phyloP scores from a whole-genome alignment of 371 early-diverging fungal genomes.

The Chytridium lagenaria region DNA sequence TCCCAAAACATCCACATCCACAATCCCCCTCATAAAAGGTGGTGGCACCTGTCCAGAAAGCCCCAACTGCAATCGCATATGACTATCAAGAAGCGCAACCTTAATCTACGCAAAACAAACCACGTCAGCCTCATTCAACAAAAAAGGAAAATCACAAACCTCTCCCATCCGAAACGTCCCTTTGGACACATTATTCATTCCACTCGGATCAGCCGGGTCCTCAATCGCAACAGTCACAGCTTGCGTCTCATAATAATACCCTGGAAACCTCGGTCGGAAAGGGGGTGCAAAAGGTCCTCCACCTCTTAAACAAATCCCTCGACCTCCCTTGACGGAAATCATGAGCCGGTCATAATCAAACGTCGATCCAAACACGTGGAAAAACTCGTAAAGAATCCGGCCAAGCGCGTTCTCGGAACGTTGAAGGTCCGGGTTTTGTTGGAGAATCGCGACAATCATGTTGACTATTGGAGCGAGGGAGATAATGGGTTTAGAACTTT shows the following conservation, averaged over 20 bases:
- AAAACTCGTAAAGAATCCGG: background rate
- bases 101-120: background rate
- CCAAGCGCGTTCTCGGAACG: background rate
- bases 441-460: constrained; percentile 17
- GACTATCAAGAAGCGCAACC: background rate
- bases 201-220: constrained; percentile 5
- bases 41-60: background rate
- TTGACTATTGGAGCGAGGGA: background rate
- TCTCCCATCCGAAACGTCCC: constrained; percentile 18
- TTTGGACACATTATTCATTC: constrained; percentile 12
- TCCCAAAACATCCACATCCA: background rate
- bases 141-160: background rate
- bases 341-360: constrained; percentile 14
- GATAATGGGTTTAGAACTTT: background rate
- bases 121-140: background rate
- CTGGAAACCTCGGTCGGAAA: background rate
- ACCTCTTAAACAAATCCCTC: background rate
- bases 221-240: background rate
- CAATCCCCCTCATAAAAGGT: background rate
- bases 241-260: background rate
- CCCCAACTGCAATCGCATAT: background rate
- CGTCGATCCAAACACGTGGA: background rate
- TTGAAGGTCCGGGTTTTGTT: background rate
- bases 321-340: constrained; percentile 4
- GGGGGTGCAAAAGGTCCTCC: background rate